Percentiles rank a stretch among this genome's conserved stretches.
Evolutionary conservation across 106 monocot genomes (phyloP).

Genomic region (Iris macrosiphon): DNA sequence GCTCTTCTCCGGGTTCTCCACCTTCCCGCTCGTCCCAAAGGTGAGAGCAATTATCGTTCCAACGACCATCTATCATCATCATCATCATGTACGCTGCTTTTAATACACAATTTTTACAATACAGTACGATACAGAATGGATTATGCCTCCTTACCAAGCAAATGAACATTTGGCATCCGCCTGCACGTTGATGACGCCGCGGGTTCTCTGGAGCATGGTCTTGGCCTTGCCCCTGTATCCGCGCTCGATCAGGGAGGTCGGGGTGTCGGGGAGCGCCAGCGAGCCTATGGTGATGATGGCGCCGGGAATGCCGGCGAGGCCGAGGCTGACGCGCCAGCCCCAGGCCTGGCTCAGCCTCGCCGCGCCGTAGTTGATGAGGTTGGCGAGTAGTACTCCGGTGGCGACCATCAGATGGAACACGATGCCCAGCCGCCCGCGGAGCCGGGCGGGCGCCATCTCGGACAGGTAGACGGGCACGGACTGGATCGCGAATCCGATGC

Average conservation of each 20-base stretch:
- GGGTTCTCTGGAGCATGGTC: conserved; percentile 12
- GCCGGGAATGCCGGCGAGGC: no score
- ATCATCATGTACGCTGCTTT: no score
- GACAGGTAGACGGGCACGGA: no score
- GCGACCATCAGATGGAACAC: conserved; percentile 48
- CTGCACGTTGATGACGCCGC: conserved; percentile 18
- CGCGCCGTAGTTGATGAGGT: conserved; percentile 39
- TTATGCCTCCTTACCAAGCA: no score
- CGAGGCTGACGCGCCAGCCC: conserved; percentile 42
- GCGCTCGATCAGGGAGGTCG: conserved; percentile 46
- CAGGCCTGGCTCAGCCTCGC: conserved; percentile 23
- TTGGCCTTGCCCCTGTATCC: conserved; percentile 23
- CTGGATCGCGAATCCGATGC: conserved; percentile 44
- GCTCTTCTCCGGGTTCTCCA: neutral
- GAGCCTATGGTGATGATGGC: conserved; percentile 38
- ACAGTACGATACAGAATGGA: no score
- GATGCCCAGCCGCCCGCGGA: conserved; percentile 36
- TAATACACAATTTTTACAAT: no score
- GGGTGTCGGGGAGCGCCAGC: conserved; percentile 41
- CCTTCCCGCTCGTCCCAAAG: conserved; percentile 7
- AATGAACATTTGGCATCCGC: conserved; percentile 26
- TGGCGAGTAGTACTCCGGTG: conserved; percentile 34
- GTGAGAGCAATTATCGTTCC: conserved; percentile 5
- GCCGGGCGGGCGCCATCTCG: conserved; percentile 37
- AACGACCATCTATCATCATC: conserved; percentile 12